Evolutionary conservation across 306 rosid species (phyloP).

Genomic region (Cucumis cinereus): DNA sequence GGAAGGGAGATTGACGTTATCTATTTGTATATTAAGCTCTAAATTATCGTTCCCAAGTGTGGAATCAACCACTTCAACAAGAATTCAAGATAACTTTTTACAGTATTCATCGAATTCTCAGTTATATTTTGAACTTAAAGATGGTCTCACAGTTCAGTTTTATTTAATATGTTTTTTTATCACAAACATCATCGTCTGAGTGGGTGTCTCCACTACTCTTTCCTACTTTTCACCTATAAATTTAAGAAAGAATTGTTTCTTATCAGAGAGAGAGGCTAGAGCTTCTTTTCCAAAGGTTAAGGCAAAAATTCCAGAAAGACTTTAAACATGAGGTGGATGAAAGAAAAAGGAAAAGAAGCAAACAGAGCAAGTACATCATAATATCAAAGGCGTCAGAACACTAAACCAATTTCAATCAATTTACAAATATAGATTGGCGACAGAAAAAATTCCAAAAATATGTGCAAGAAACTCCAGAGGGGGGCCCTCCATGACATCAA

Average conservation of each 20-base stretch:
- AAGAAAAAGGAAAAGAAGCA: background rate
- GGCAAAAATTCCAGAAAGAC: background rate
- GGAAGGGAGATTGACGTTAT: background rate
- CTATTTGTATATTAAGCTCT: background rate
- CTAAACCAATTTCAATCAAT: background rate
- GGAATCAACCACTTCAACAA: background rate
- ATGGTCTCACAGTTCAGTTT: background rate
- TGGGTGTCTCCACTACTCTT: background rate
- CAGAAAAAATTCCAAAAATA: background rate
- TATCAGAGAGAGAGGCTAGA: background rate
- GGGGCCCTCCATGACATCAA: conserved; percentile 11
- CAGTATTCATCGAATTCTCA: background rate
- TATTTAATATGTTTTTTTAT: background rate
- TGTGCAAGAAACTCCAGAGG: background rate
- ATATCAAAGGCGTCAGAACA: background rate
- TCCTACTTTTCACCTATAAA: background rate
- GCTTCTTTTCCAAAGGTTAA: background rate
- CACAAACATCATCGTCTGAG: background rate
- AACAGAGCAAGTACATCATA: background rate
- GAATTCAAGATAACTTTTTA: background rate
- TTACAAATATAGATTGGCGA: background rate
- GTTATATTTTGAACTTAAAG: background rate
- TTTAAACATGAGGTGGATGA: background rate
- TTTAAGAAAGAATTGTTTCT: background rate
- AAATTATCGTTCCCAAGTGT: background rate